Evolutionary conservation across 2,329 filamentous ascomycete species (phyloP), one percentile per base, ranked within the genome.

Genomic region (Nothophaeocryptopus gaeumannii): DNA sequence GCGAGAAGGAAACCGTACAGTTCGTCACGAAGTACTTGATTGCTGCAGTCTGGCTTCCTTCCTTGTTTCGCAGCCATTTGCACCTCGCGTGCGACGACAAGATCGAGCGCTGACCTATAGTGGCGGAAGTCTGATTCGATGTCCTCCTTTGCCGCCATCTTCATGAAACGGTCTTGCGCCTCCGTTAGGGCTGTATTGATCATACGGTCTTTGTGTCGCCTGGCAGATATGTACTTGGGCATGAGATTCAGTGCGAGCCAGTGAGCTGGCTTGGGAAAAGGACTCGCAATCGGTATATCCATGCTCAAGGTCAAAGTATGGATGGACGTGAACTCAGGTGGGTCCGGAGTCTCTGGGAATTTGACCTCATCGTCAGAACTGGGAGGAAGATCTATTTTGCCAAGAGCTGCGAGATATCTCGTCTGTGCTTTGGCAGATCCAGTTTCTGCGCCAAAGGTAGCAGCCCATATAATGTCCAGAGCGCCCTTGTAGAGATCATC

Each of bases 381-480:
- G 2, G 10, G 13, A 11, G 51, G 47, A 8, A 56, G 14, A 4
- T 47, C 15, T 0, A 59, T 8, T 1, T 45, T 40, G 2, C 54
- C 32, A 2, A 54, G 11, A 5, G 36, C 20, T 2, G 51, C 38
- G 8, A 65, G 42, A 9, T 51, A 36, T 9, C 42, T 35, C 8
- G 45, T 32, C 14, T 51, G 54, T 12, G 37, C 41, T 10, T 15
- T 44, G 3, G 48, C 63, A 2, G 67, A 58, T 2, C 66, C 64
- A n/a, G 67, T 60, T n/a, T 68, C 55, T 2, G 65, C 61, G 2
- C 70, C 72, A 11, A 73, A 63, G 0, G 69, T 56, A 8, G 64
- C 66, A 0, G 66, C 68, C 67, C 67, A 74, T 26, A 73, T 70
- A 11, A 62, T 66, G 51, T 74, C 71, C 20, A 75, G 56, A 0